phyloP scores from a whole-genome alignment of 805 yeast species.

The Suhomyces vadensis region DNA sequence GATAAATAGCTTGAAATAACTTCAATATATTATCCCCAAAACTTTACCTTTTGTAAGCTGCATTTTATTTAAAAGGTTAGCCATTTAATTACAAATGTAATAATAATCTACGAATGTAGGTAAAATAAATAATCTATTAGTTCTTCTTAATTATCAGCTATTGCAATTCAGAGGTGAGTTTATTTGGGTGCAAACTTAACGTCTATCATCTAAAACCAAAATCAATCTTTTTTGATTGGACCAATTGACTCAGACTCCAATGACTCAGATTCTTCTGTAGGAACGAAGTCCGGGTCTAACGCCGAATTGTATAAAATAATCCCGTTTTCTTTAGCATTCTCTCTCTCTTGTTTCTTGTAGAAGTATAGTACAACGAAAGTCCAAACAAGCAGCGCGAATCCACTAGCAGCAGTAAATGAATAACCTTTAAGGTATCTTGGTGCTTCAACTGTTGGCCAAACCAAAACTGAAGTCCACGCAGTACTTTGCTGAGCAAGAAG shows the following conservation, averaged over 20 bases:
- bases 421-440: conserved; percentile 25
- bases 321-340: conserved; percentile 20
- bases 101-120: too few species aligned
- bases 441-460: conserved; percentile 24
- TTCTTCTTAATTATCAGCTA: too few species aligned
- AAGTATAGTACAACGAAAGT: conserved; percentile 22
- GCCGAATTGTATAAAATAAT: conserved; percentile 22
- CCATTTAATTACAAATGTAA: too few species aligned
- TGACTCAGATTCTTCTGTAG: conserved; percentile 1
- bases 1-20: background rate
- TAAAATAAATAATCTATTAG: too few species aligned
- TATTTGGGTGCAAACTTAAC: too few species aligned
- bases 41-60: background rate
- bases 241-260: background rate
- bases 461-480: conserved; percentile 23
- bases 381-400: conserved; percentile 15
- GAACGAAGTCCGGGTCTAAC: conserved; percentile 19
- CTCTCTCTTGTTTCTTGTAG: conserved; percentile 23
- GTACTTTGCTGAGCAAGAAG: conserved; percentile 22
- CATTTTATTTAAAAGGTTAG: background rate
- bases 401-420: conserved; percentile 19
- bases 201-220: too few species aligned
- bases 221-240: background rate
- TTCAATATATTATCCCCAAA: background rate
- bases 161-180: background rate